phyloP scores from a whole-genome alignment of 2,329 filamentous ascomycete species.

The Fusarium sp. region DNA sequence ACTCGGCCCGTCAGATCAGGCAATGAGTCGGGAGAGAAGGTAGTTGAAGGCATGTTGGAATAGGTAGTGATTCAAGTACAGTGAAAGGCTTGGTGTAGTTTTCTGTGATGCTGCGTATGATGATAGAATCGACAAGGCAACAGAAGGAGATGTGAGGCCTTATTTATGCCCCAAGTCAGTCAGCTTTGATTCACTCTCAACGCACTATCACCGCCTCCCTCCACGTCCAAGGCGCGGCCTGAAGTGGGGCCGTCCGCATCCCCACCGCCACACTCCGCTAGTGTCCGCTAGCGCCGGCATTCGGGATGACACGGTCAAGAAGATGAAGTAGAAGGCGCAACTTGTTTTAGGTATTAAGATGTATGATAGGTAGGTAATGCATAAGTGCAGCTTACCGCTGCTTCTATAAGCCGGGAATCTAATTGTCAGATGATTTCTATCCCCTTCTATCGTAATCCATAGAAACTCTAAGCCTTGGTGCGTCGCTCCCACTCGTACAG shows the following conservation, averaged over 20 bases:
- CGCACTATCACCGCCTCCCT: background rate
- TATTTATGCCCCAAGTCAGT: background rate
- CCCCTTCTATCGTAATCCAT: background rate
- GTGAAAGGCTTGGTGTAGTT: background rate
- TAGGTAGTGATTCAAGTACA: background rate
- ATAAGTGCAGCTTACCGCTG: background rate
- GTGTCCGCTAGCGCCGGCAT: background rate
- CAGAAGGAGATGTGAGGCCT: background rate
- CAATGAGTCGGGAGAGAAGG: slow-evolving; percentile 52
- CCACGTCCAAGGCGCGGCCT: background rate
- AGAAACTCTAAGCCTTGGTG: background rate
- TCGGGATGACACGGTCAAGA: background rate
- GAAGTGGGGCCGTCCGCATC: background rate
- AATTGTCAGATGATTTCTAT: background rate
- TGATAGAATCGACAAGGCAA: background rate
- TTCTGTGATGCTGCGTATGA: background rate
- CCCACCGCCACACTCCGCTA: background rate
- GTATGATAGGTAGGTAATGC: background rate
- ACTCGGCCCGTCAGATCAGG: slow-evolving; percentile 54
- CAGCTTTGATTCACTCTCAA: background rate
- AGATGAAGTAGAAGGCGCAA: background rate
- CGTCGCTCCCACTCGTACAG: slow-evolving; percentile 43
- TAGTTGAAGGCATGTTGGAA: slow-evolving; percentile 22
- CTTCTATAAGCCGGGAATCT: background rate
- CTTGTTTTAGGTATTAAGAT: background rate